Conservation (phyloP, 2,329 filamentous ascomycete genomes). For the Monilinia fructicola region DNA sequence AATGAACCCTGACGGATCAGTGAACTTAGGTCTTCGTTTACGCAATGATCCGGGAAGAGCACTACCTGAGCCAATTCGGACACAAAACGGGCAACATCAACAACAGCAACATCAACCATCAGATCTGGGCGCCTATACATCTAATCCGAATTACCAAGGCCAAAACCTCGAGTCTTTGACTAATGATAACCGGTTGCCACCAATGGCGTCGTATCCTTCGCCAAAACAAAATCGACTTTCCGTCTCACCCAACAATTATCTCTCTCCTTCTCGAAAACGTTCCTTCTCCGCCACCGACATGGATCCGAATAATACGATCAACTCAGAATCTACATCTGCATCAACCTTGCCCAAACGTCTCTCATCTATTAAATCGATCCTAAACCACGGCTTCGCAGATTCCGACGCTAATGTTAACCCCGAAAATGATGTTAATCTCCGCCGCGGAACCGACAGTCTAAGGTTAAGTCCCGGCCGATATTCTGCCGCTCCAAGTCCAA, state of each 20-base stretch:
- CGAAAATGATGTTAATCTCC: conserved; percentile 23
- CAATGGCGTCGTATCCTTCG: conserved; percentile 42
- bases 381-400: conserved; percentile 55
- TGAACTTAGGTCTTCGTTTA: conserved; percentile 59
- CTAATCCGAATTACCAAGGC: conserved; percentile 37
- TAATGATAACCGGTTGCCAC: conserved; percentile 60
- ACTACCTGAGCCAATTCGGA: conserved; percentile 37
- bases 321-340: conserved; percentile 23
- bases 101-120: conserved; percentile 44
- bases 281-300: conserved; percentile 63
- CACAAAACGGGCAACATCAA: conserved; percentile 33
- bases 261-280: conserved; percentile 62
- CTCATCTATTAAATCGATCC: conserved; percentile 73
- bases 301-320: conserved; percentile 41
- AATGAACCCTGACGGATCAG: conserved; percentile 62
- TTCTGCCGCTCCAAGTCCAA: conserved; percentile 26
- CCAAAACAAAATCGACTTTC: conserved; percentile 56
- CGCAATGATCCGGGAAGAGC: conserved; percentile 42
- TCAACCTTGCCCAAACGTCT: conserved; percentile 59
- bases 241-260: conserved; percentile 59
- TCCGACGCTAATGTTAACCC: conserved; percentile 24
- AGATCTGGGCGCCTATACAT: conserved; percentile 46
- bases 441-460: conserved; percentile 21
- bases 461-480: conserved; percentile 29
- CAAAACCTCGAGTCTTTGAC: conserved; percentile 46